These are phyloP conservation scores for Calonectria fujianensis DNA, from an alignment of 2,329 filamentous ascomycete species.

Conservation along the genomic window DNA sequence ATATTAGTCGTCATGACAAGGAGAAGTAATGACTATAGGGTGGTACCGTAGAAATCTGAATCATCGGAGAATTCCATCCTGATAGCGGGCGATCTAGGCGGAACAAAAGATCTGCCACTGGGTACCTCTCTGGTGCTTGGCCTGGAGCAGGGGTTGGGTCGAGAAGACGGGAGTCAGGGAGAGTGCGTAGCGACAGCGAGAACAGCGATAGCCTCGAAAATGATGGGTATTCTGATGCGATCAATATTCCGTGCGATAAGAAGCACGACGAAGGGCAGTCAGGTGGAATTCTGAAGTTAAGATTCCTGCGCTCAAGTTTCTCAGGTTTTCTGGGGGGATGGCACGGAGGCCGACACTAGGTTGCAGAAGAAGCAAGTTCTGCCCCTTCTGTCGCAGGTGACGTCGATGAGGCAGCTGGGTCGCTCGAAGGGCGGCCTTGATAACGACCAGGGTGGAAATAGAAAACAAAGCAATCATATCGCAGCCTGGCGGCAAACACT, in stretches of 20 bases:
- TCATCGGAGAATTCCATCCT: conserved; percentile 66
- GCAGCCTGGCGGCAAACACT: neutral
- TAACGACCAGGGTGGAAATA: neutral
- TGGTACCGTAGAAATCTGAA: conserved; percentile 74
- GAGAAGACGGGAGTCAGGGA: neutral
- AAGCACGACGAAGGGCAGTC: neutral
- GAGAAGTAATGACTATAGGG: neutral
- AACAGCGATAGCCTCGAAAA: neutral
- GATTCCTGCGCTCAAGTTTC: neutral
- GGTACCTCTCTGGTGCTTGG: neutral
- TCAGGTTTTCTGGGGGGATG: neutral
- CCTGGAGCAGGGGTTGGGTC: neutral
- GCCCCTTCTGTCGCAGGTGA: conserved; percentile 26
- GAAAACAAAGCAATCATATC: neutral
- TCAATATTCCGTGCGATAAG: neutral
- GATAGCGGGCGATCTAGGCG: neutral
- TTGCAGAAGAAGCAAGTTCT: conserved; percentile 36
- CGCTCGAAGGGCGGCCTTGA: neutral
- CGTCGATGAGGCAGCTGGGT: conserved; percentile 11
- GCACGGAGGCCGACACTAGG: conserved; percentile 17
- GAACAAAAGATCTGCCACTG: neutral
- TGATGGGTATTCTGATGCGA: neutral
- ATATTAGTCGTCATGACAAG: conserved; percentile 38
- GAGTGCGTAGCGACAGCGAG: neutral
- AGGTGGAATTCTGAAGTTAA: neutral